Evolutionary conservation across 129 eudicot genomes (phyloP).

Genomic region (Silybum marianum): DNA sequence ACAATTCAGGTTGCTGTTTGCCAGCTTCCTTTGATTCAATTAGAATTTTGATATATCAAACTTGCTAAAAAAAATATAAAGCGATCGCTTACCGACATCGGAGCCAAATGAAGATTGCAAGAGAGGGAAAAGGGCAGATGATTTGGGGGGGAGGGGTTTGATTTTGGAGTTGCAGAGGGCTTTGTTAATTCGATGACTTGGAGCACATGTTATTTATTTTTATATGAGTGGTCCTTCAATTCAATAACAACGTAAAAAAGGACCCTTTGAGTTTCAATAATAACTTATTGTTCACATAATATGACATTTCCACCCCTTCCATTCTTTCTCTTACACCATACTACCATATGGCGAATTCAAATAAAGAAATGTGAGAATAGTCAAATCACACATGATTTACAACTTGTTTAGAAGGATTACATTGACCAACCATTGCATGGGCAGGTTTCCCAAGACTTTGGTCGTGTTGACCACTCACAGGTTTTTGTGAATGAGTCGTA

Average conservation of each 20-base stretch:
- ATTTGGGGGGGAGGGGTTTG: not conserved
- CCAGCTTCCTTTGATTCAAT: not conserved
- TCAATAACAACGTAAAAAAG: not conserved
- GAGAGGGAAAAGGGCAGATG: not conserved
- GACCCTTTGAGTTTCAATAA: not conserved
- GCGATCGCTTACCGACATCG: constrained; percentile 19
- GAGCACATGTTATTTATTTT: not conserved
- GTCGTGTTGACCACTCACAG: no score
- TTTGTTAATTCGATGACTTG: constrained; percentile 9
- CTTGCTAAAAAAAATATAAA: not conserved
- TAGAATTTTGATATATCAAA: not conserved
- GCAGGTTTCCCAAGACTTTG: not conserved
- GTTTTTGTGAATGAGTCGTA: not conserved
- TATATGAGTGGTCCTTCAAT: not conserved
- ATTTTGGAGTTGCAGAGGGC: constrained; percentile 9
- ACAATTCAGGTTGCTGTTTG: not conserved
- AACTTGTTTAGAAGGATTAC: no score
- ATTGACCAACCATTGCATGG: not conserved
- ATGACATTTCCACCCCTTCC: no score
- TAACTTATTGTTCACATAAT: not conserved
- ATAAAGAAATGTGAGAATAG: not conserved
- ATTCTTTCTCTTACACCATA: not conserved
- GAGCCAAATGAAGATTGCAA: not conserved
- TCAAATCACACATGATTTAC: no score
- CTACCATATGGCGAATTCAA: no score